Evolutionary conservation across 306 rosid genomes (phyloP).

Genomic region (Gynostemma pentaphyllum): DNA sequence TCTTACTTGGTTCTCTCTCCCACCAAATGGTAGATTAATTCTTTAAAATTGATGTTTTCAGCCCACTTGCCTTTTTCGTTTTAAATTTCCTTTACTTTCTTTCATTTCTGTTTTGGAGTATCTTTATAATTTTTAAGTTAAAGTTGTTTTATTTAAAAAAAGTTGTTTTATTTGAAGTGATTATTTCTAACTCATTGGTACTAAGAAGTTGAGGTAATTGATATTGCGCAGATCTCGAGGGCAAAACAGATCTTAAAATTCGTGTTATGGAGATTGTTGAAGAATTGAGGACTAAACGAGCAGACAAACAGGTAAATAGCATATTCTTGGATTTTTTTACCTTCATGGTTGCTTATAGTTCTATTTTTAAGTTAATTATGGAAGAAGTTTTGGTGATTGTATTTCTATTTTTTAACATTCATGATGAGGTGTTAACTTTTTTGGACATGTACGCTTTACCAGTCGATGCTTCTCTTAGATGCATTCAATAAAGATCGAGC

Average conservation of each 20-base stretch:
- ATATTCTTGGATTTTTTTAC: neutral
- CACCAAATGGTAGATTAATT: no score
- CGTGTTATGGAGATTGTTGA: slow-evolving; percentile 82
- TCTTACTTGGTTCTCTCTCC: neutral
- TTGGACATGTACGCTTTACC: slow-evolving; percentile 12
- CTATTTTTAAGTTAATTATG: no score
- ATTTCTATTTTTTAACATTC: neutral
- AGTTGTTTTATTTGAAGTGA: neutral
- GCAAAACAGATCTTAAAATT: slow-evolving; percentile 86
- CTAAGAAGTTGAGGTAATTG: neutral
- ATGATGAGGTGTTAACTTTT: slow-evolving; percentile 5
- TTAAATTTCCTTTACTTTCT: neutral
- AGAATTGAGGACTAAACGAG: slow-evolving; percentile 82
- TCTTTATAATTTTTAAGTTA: neutral
- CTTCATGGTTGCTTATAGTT: neutral
- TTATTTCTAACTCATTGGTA: neutral
- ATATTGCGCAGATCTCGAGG: slow-evolving; percentile 80
- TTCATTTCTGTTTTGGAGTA: neutral
- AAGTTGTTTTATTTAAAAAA: neutral
- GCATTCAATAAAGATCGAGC: slow-evolving; percentile 98
- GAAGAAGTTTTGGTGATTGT: neutral
- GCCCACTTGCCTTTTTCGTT: no score
- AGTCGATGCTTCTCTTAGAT: slow-evolving; percentile 91
- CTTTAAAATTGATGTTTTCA: no score
- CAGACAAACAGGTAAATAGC: slow-evolving; percentile 73